Conservation (phyloP, 2,329 filamentous ascomycete genomes). For the Scytalidium lignicola region DNA sequence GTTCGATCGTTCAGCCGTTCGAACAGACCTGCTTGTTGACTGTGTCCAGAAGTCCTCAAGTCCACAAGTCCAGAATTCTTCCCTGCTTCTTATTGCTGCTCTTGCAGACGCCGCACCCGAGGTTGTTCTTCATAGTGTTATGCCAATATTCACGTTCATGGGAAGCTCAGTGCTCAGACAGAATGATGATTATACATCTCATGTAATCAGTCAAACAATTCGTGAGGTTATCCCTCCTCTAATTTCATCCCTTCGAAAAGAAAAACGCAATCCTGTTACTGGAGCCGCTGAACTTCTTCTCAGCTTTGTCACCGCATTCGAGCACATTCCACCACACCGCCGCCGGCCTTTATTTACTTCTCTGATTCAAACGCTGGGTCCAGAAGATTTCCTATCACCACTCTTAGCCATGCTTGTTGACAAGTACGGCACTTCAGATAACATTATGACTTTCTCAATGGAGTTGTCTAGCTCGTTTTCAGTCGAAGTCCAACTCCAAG, state of each 20-base stretch:
- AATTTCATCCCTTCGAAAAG: constrained; percentile 76
- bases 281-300: constrained; percentile 86
- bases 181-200: constrained; percentile 93
- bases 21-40: constrained; percentile 87
- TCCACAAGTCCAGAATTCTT: constrained; percentile 89
- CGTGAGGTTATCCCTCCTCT: constrained; percentile 90
- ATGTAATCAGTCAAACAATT: constrained; percentile 93
- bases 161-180: constrained; percentile 85
- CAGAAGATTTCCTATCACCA: constrained; percentile 82
- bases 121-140: constrained; percentile 89
- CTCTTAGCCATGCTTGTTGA: constrained; percentile 87
- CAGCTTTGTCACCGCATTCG: constrained; percentile 93
- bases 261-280: constrained; percentile 70
- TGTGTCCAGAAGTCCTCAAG: constrained; percentile 89
- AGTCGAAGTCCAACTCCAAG: constrained; percentile 70
- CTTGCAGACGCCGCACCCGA: constrained; percentile 86
- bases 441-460: constrained; percentile 67
- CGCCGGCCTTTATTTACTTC: constrained; percentile 79
- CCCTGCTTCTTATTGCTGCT: constrained; percentile 80
- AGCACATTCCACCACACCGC: constrained; percentile 87
- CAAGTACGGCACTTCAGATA: constrained; percentile 73
- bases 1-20: constrained; percentile 73
- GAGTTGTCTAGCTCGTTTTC: constrained; percentile 70
- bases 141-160: constrained; percentile 99
- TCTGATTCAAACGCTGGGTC: constrained; percentile 77